A percentile compares a stretch with the other conserved stretches of the same genome.
Evolutionary conservation across 2,329 filamentous ascomycete species (phyloP).

Genomic region (Neophaeococcomyces mojaviensis): DNA sequence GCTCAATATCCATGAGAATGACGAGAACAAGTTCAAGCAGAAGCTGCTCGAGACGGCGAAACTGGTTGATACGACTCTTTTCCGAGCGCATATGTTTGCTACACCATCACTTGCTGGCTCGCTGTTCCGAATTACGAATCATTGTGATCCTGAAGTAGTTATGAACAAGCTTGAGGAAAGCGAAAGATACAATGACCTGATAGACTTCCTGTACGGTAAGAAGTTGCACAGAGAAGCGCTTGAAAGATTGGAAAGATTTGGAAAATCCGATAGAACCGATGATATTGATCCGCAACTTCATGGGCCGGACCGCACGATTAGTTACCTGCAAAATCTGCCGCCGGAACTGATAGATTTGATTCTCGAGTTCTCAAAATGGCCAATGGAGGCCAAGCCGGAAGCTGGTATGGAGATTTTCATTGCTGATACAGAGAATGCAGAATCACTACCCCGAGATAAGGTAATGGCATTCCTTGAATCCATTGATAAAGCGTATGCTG

Average conservation of each 20-base stretch:
- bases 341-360: slow-evolving; percentile 85
- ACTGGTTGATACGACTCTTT: slow-evolving; percentile 87
- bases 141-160: slow-evolving; percentile 91
- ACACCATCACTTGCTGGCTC: slow-evolving; percentile 76
- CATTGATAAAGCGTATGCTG: slow-evolving; percentile 64
- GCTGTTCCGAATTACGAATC: slow-evolving; percentile 91
- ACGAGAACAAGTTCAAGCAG: slow-evolving; percentile 55
- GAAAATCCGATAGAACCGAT: slow-evolving; percentile 44
- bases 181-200: slow-evolving; percentile 81
- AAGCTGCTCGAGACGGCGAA: slow-evolving; percentile 69
- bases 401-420: slow-evolving; percentile 89
- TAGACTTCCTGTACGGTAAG: slow-evolving; percentile 97
- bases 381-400: slow-evolving; percentile 61
- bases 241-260: slow-evolving; percentile 73
- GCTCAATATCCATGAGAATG: slow-evolving; percentile 44
- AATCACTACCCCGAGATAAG: slow-evolving; percentile 69
- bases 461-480: slow-evolving; percentile 67
- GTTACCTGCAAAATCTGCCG: slow-evolving; percentile 81
- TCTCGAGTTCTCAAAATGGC: slow-evolving; percentile 86
- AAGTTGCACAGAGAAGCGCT: slow-evolving; percentile 82
- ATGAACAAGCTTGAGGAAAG: slow-evolving; percentile 86
- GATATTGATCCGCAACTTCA: slow-evolving; percentile 50
- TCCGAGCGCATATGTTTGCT: slow-evolving; percentile 91
- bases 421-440: slow-evolving; percentile 89
- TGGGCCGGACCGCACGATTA: slow-evolving; percentile 75